Evolutionary conservation across 2,329 filamentous ascomycete species (phyloP).

Genomic region (Colletotrichum horii): DNA sequence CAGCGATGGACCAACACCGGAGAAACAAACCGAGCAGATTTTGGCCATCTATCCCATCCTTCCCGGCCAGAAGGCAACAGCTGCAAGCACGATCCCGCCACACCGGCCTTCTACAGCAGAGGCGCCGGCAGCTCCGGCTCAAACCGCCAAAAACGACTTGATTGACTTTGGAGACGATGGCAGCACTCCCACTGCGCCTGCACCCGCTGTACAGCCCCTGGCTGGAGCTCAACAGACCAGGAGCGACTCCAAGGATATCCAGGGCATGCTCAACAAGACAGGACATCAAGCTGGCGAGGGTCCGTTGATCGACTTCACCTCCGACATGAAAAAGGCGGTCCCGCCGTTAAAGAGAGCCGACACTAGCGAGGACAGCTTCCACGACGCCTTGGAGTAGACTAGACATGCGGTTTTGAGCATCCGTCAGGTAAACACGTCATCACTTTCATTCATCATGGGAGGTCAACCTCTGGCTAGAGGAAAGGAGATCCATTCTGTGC

Average conservation of each 20-base stretch:
- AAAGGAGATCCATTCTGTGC: background rate
- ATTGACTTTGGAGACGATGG: conserved; percentile 57
- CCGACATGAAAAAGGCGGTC: conserved; percentile 53
- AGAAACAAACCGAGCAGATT: conserved; percentile 81
- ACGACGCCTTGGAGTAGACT: conserved; percentile 39
- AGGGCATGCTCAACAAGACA: conserved; percentile 50
- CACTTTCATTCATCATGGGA: conserved; percentile 18
- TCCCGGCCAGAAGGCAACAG: conserved; percentile 69
- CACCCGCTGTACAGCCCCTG: background rate
- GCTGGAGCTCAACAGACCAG: background rate
- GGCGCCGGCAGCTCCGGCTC: conserved; percentile 25
- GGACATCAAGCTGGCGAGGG: conserved; percentile 50
- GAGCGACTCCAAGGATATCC: conserved; percentile 40
- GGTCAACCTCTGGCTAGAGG: background rate
- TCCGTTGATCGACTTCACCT: conserved; percentile 60
- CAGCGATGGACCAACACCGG: conserved; percentile 68
- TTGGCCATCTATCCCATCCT: conserved; percentile 85
- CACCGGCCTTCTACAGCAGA: conserved; percentile 23
- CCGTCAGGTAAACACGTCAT: background rate
- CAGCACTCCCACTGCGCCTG: background rate
- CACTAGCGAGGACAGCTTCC: conserved; percentile 42
- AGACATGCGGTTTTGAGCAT: background rate
- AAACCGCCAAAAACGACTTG: conserved; percentile 43
- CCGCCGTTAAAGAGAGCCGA: conserved; percentile 35
- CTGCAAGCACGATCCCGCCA: conserved; percentile 62